Conservation (phyloP, 805 yeast species). For the Yarrowia sp. region DNA sequence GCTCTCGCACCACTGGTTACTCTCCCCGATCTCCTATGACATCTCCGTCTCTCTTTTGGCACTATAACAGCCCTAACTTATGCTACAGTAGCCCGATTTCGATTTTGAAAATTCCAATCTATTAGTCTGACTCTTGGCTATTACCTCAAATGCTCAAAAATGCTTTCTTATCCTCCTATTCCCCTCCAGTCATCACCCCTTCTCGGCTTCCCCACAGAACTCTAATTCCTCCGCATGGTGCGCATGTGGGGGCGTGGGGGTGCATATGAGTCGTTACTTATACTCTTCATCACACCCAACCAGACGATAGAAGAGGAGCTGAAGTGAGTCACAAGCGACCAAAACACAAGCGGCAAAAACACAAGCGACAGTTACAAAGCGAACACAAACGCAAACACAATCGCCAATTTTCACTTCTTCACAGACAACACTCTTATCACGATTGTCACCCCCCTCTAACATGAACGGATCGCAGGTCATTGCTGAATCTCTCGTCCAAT, state of each 20-base stretch:
- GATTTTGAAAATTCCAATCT: neutral
- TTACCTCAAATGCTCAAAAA: no score
- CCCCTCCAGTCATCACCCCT: neutral
- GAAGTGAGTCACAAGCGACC: neutral
- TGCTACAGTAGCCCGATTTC: neutral
- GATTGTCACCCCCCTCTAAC: no score
- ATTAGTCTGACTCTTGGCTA: no score
- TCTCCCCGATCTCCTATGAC: neutral
- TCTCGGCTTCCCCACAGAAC: conserved; percentile 7
- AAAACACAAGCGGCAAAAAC: neutral
- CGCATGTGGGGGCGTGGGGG: conserved; percentile 21
- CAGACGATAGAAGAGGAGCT: neutral
- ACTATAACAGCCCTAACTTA: neutral
- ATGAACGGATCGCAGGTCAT: conserved; percentile 56
- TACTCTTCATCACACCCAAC: neutral
- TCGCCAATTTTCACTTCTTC: no score
- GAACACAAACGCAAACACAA: neutral
- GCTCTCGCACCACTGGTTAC: neutral
- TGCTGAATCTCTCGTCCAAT: conserved; percentile 56
- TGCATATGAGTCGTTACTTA: neutral
- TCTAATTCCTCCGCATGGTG: neutral
- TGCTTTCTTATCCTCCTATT: no score
- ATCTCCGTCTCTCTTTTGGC: neutral
- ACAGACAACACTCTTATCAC: no score
- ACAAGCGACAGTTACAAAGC: neutral